Evolutionary conservation across 106 monocot species (phyloP), one percentile per base, ranked within the genome.

Genomic region (Vanilla planifolia): DNA sequence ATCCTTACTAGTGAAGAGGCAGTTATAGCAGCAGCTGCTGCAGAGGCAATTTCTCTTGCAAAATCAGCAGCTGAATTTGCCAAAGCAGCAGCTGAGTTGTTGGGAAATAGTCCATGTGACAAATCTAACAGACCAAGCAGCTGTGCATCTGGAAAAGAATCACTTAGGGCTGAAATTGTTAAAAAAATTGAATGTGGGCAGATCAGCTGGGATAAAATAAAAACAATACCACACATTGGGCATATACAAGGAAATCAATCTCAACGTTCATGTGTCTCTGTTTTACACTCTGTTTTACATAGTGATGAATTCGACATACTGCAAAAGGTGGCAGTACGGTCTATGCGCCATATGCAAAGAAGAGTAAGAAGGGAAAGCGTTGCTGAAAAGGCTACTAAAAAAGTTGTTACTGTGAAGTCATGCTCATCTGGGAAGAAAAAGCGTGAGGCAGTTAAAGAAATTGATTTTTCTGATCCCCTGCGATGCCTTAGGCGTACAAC

Each of bases 31-130:
- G 83, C 83, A 23, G 86, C 89, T 22, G 86, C 94, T 48, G 85
- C 89, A 46, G 83, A 84, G 46, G 94, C 94, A 23, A 48, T 89
- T 42, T 77, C 94, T 59, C 85, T 95, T 63, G 94, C 94, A 57
- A 80, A 80, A 80, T 85, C 80, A 66, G 94, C 94, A 58, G 64
- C 73, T 24, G 83, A 95, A 67, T 52, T 86, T 69, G 82, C 94
- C 8, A 78, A 78, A 86, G 83, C 80, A 77, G 86, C 89, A 34
- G 94, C 80, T 53, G 78, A 69, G 50, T 67, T 81, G 65, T 52
- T 63, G 13, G 44, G 64, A 66, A 68, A 41, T 33, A 67, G 27
- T 5, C 59, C 64, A 41, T 55, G 69, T 14, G 33, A 55, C 11
- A 73, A 69, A 69, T 47, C 39, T 42, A 16, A 10, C 5, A 80